Evolutionary conservation across 345 rosid species (phyloP), one percentile per base, ranked within the genome.

Genomic region (Lagerstroemia speciosa): DNA sequence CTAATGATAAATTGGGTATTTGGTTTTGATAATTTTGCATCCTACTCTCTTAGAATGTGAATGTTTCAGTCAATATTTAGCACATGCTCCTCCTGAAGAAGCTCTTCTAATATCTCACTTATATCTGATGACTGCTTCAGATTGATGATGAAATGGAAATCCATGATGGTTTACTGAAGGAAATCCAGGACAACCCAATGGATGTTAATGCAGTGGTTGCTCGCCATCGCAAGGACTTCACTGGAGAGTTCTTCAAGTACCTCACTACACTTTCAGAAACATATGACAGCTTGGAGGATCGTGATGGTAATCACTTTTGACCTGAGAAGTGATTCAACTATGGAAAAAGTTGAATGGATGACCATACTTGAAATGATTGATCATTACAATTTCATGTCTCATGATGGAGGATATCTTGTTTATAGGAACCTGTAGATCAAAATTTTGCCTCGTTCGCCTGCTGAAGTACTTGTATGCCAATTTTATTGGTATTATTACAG

Each of bases 141-240:
- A 86, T 93, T 75, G 96, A 93, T 79, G 88, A 91, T 66, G 95
- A 91, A 65, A 93, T 93, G 97, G 97, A 86, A 74, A 79, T 74
- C 73, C 95, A 93, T 73, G 46, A 69, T 79, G 82, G 83, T 55
- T 90, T 93, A 71, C 87, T 89, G 24, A 91, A 81, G 82, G 91
- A 87, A 84, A 81, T 91, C 67, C 90, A 82, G 76, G 97, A 86
- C 57, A 82, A 69, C 71, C 97, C 98, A 1, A 89, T 90, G 5
- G 98, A 93, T 73, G 64, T 91, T 46, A 86, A 81, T 77, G 91
- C 90, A 37, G 76, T 91, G 17, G 94, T 87, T 66, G 83, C 97
- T 14, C 80, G 78, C 69, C 78, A 87, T 62, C 87, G 97, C 32
- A 83, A 83, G 75, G 98, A 89, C 71, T 91, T 91, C 80, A 86